Evolutionary conservation across 176 grass and related monocot genomes (phyloP), one percentile per base, ranked within the genome.

Genomic region (Carex scoparia): DNA sequence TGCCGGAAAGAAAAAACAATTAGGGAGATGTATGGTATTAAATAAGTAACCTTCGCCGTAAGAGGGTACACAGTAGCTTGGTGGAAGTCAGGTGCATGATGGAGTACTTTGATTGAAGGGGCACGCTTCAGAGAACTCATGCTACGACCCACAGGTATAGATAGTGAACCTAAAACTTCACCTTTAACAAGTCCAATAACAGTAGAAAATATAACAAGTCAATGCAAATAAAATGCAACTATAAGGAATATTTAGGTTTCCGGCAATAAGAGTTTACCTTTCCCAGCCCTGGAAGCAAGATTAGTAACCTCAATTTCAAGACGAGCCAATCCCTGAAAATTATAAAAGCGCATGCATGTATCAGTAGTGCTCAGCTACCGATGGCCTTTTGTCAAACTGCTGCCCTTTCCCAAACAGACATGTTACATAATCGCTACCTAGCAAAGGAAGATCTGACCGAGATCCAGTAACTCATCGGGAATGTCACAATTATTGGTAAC

Each of bases 241-340:
- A 81, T 46, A 40, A 66, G 59, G 8, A 32, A 85, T 6, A 16
- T 63, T 58, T 56, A 65, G 10, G 64, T 84, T 80, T 84, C 48
- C 14, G 28, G 81, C 40, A 5, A 49, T 16, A 80, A 49, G 46
- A 68, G 12, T 57, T 89, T 87, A 98, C 95, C 95, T 94, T 98
- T 98, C 42, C 95, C 95, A 84, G 91, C 85, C 84, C 92, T 93
- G 67, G 93, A 93, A 83, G 90, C 85, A 89, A 98, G 91, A 92
- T 98, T 98, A 83, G 95, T 98, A 81, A 98, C 89, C 89, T 98
- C 95, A 90, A 98, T 91, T 87, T 98, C 93, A 76, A 98, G 90
- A 92, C 89, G 89, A 85, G 95, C 89, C 44, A 85, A 88, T 79
- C 91, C 95, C 95, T 98, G 86, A 79, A 90, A 89, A 94, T 69